Conservation (phyloP, 139 green algal genomes). For the Haematococcus lacustris region DNA sequence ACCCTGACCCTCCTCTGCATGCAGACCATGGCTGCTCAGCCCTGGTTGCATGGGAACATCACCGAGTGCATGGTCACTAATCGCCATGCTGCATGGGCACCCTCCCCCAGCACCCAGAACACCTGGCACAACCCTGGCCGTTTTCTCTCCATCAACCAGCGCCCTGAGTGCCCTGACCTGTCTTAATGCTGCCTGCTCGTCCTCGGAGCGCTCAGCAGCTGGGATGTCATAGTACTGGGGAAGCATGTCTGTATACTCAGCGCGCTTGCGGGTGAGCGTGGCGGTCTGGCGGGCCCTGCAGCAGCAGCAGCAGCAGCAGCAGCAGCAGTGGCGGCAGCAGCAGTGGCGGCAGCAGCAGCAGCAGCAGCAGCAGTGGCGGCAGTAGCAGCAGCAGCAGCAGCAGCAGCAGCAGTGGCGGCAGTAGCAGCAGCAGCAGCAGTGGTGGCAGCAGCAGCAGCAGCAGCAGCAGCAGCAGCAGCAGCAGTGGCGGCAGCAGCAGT, state of each 20-base stretch:
- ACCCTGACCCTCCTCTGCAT: not conserved
- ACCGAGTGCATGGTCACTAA: not conserved
- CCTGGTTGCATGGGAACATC: not conserved
- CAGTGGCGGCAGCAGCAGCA: not conserved
- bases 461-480: no score
- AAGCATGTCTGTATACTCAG: conserved; percentile 77
- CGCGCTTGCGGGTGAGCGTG: conserved; percentile 70
- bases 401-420: not conserved
- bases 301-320: not conserved
- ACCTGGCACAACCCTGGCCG: not conserved
- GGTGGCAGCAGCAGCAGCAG: no score
- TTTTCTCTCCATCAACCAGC: not conserved
- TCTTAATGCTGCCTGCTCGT: conserved; percentile 73
- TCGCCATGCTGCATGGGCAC: not conserved
- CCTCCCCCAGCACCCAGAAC: not conserved
- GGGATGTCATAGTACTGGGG: conserved; percentile 80
- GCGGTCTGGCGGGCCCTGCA: conserved; percentile 50
- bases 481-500: no score
- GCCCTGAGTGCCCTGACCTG: conserved; percentile 46
- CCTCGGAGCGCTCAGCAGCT: conserved; percentile 60
- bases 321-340: not conserved
- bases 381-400: not conserved
- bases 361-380: not conserved
- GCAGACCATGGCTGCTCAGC: not conserved
- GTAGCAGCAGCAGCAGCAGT: not conserved